Base-by-base conservation (phyloP, 1,139 yeast species). In the Debaryomyces sp. region DNA sequence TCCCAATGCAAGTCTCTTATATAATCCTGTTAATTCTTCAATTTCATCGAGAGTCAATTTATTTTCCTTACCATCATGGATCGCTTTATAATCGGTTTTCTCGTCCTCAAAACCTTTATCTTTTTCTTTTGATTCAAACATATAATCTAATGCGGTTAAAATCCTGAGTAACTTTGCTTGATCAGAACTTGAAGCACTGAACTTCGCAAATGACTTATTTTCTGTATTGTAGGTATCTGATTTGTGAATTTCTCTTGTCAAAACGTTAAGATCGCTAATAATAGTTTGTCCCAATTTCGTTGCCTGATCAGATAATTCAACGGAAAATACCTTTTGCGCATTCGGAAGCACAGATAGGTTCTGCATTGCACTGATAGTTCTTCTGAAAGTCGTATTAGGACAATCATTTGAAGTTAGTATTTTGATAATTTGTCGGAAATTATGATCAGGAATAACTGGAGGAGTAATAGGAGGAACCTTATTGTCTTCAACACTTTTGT, bases 81-180 rank as follows among this genome's bases (percentile, higher is more conserved):
- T 18, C 6, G 39, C 17, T 10, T 46, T 43, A 48, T 52, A 52
- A 56, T 42, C 36, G 26, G 49, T 55, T 6, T 54, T 46, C 22
- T 53, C 50, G 13, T 50, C 45, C 4, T 47, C 48, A 17, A 37
- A 44, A 4, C 52, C 47, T 18, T 53, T 53, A 29, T 60, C 62
- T 34, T 62, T 60, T 33, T 63, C 67, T 32, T 63, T 71, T 1
- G 76, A 66, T 52, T 84, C 88, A 65, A 83, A 87, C 66, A 92
- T 77, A 59, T 87, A 91, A 60, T 92, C 97, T 53, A 92, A 77
- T 0, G 97, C 97, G 0, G 98, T 92, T 56, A 92, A 74, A 5
- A 91, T 85, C 47, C 97, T 77, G 50, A 94, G 72, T 18, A 94
- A 70, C 60, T 91, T 91, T 8, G 97, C 90, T 64, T 92, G 98